phyloP scores from a whole-genome alignment of 2,329 filamentous ascomycete species.

The Cyclaneusma minus region DNA sequence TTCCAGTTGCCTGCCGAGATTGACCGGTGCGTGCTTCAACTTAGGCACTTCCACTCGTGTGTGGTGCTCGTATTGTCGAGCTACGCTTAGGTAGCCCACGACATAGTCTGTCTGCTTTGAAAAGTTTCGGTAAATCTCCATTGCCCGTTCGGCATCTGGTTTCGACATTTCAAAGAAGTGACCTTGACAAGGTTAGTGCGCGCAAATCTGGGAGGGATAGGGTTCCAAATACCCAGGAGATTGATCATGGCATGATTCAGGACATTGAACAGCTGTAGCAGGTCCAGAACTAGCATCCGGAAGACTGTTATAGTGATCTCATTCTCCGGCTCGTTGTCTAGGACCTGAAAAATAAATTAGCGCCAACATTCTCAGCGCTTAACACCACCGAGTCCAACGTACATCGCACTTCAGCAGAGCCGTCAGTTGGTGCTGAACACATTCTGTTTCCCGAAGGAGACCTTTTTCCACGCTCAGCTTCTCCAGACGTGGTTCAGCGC shows the following conservation, averaged over 20 bases:
- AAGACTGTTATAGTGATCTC: constrained; percentile 95
- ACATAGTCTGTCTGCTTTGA: constrained; percentile 85
- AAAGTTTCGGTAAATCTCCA: constrained; percentile 85
- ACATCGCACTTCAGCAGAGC: constrained; percentile 83
- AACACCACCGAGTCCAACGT: constrained; percentile 21
- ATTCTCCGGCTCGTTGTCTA: constrained; percentile 81
- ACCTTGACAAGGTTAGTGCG: constrained; percentile 33
- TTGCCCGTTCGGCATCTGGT: constrained; percentile 77
- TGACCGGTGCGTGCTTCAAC: constrained; percentile 91
- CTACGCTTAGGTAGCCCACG: constrained; percentile 75
- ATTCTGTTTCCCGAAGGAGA: constrained; percentile 77
- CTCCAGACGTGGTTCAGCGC: constrained; percentile 70
- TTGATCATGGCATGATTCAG: constrained; percentile 97
- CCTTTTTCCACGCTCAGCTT: constrained; percentile 82
- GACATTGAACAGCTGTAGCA: constrained; percentile 81
- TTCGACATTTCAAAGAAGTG: constrained; percentile 98
- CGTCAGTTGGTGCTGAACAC: constrained; percentile 74
- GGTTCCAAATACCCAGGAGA: constrained; percentile 62
- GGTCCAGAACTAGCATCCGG: constrained; percentile 74
- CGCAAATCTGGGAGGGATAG: constrained; percentile 1
- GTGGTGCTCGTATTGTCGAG: constrained; percentile 79
- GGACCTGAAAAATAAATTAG: constrained; percentile 38
- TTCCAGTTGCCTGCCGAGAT: constrained; percentile 74
- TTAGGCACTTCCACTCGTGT: constrained; percentile 91
- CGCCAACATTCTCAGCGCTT: neutral